Percentiles rank a stretch among this genome's conserved stretches.
Evolutionary conservation across 352 stramenopile species (phyloP).

Genomic region (Globisporangium yorkense): DNA sequence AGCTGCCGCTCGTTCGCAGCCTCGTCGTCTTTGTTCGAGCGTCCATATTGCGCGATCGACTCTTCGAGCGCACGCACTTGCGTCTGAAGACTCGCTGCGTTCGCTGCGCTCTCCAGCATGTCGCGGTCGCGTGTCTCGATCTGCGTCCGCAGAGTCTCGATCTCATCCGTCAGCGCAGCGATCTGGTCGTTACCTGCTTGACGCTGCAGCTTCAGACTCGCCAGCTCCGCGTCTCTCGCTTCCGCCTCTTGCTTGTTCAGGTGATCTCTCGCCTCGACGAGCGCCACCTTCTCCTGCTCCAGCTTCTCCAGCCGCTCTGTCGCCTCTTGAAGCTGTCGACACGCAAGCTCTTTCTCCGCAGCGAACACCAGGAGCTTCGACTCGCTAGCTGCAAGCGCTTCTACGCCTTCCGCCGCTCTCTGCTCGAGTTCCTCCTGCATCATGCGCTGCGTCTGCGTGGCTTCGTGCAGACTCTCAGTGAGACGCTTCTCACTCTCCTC

Average conservation of each 20-base stretch:
- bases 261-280: background rate
- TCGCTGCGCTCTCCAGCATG: slow-evolving; percentile 11
- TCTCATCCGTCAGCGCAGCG: slow-evolving; percentile 20
- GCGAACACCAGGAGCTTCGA: slow-evolving; percentile 15
- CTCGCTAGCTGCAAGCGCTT: slow-evolving; percentile 20
- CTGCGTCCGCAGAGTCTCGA: slow-evolving; percentile 16
- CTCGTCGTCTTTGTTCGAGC: background rate
- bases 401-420: slow-evolving; percentile 19
- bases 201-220: slow-evolving; percentile 18
- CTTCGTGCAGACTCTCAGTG: slow-evolving; percentile 22
- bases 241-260: slow-evolving; percentile 2
- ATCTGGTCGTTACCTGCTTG: slow-evolving; percentile 17
- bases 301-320: slow-evolving; percentile 12
- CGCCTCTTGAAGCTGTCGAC: slow-evolving; percentile 16
- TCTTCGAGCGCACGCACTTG: background rate
- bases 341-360: slow-evolving; percentile 15
- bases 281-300: slow-evolving; percentile 4
- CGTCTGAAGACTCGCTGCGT: background rate
- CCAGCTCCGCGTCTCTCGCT: slow-evolving; percentile 4
- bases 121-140: slow-evolving; percentile 11
- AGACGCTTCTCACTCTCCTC: slow-evolving; percentile 15
- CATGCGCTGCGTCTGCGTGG: slow-evolving; percentile 20
- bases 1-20: background rate
- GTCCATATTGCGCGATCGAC: background rate
- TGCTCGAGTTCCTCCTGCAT: slow-evolving; percentile 36